Conservation (phyloP, 1,284 basidiomycete genomes). For the Pulchroboletus neoregius region DNA sequence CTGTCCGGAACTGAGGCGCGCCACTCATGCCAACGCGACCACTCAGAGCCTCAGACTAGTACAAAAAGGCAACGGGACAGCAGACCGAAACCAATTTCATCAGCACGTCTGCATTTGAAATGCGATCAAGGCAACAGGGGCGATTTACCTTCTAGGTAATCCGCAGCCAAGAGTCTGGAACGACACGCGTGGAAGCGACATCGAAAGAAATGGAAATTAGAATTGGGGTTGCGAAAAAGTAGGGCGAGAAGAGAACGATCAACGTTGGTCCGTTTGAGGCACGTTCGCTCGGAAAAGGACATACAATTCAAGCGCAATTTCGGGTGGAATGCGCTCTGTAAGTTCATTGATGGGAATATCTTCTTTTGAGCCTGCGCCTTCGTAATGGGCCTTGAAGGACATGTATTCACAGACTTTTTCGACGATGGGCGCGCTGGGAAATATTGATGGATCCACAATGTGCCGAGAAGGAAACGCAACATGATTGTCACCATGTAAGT, state of each 20-base stretch:
- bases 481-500: slow-evolving; percentile 8
- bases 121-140: neutral
- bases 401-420: slow-evolving; percentile 84
- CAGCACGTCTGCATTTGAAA: slow-evolving; percentile 21
- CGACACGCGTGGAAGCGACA: slow-evolving; percentile 3
- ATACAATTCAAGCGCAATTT: slow-evolving; percentile 80
- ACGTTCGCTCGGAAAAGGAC: slow-evolving; percentile 29
- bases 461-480: neutral
- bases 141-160: slow-evolving; percentile 64
- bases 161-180: slow-evolving; percentile 62
- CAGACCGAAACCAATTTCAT: slow-evolving; percentile 9
- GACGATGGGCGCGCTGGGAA: slow-evolving; percentile 57
- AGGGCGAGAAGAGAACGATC: slow-evolving; percentile 10
- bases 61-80: slow-evolving; percentile 5
- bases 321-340: slow-evolving; percentile 71
- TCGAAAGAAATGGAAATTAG: slow-evolving; percentile 15
- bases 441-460: neutral
- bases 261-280: slow-evolving; percentile 1
- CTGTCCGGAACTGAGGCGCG: slow-evolving; percentile 1
- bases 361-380: slow-evolving; percentile 53
- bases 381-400: slow-evolving; percentile 70
- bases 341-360: slow-evolving; percentile 72
- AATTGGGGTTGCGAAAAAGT: slow-evolving; percentile 40
- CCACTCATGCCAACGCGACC: neutral
- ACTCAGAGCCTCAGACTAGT: slow-evolving; percentile 14